These are phyloP conservation scores for Otatea glauca DNA, from an alignment of 176 grass and related monocot species.

Conservation along the genomic window DNA sequence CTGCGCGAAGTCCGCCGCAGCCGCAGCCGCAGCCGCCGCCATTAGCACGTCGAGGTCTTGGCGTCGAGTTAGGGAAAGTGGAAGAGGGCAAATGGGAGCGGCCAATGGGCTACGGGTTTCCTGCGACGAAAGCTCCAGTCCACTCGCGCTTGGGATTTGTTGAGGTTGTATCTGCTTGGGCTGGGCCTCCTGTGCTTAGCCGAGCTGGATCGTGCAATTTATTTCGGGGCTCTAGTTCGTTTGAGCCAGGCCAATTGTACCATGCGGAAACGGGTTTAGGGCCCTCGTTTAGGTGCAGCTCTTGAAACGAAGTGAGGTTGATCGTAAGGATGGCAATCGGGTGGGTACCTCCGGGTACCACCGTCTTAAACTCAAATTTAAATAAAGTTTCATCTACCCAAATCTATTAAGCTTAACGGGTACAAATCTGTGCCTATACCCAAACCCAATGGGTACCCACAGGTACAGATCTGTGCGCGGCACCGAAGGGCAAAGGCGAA, in stretches of 20 bases:
- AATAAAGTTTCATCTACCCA: too few species aligned
- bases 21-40: constrained; percentile 52
- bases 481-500: too few species aligned
- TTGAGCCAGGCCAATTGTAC: not conserved
- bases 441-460: too few species aligned
- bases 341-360: too few species aligned
- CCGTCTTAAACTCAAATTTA: too few species aligned
- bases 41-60: constrained; percentile 25
- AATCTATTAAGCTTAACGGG: too few species aligned
- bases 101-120: not conserved
- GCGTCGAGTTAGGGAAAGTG: not conserved
- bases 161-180: not conserved
- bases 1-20: constrained; percentile 42
- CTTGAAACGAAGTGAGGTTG: not conserved
- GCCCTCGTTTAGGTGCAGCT: not conserved
- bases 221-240: not conserved
- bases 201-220: not conserved
- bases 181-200: not conserved
- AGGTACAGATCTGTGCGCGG: too few species aligned
- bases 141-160: not conserved
- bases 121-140: not conserved
- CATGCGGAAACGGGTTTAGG: not conserved
- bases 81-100: not conserved
- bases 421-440: too few species aligned
- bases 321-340: too few species aligned